These are phyloP conservation scores for Sphaerulina vaccinii DNA, from an alignment of 2,329 filamentous ascomycete species.

Conservation along the genomic window DNA sequence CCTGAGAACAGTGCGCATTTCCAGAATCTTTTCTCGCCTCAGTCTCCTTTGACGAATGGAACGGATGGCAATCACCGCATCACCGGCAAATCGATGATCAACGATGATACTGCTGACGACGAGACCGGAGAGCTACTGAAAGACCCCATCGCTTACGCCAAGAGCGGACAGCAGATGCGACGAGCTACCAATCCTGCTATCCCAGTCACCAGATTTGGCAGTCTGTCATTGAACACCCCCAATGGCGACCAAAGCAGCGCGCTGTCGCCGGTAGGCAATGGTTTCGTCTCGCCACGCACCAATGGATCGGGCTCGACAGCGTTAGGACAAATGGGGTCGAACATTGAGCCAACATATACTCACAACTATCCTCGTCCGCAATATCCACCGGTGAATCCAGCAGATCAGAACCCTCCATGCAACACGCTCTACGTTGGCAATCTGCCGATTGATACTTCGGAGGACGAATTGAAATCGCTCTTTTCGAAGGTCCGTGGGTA, in stretches of 20 bases:
- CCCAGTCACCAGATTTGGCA: constrained; percentile 66
- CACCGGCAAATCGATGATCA: constrained; percentile 71
- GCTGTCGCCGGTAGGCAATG: constrained; percentile 56
- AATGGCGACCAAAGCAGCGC: constrained; percentile 41
- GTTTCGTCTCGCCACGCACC: constrained; percentile 50
- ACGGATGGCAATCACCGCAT: constrained; percentile 61
- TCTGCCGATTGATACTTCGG: constrained; percentile 83
- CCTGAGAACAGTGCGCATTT: constrained; percentile 56
- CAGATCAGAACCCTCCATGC: constrained; percentile 94
- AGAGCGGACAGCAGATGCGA: constrained; percentile 61
- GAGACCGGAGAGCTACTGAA: constrained; percentile 71
- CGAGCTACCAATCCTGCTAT: constrained; percentile 69
- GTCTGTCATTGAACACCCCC: constrained; percentile 70
- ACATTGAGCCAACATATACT: constrained; percentile 46
- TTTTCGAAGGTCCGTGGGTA: constrained; percentile 94
- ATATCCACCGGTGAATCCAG: constrained; percentile 85
- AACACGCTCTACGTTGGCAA: constrained; percentile 99
- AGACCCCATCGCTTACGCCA: constrained; percentile 70
- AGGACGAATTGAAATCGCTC: constrained; percentile 90
- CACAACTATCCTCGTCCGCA: constrained; percentile 63
- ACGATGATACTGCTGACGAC: constrained; percentile 66
- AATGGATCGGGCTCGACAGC: constrained; percentile 53
- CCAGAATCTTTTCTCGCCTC: constrained; percentile 68
- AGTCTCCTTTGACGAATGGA: constrained; percentile 70
- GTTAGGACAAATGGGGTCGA: constrained; percentile 36